phyloP scores from a whole-genome alignment of 768 basidiomycete genomes.

The Pleurotus salmoneostramineus region DNA sequence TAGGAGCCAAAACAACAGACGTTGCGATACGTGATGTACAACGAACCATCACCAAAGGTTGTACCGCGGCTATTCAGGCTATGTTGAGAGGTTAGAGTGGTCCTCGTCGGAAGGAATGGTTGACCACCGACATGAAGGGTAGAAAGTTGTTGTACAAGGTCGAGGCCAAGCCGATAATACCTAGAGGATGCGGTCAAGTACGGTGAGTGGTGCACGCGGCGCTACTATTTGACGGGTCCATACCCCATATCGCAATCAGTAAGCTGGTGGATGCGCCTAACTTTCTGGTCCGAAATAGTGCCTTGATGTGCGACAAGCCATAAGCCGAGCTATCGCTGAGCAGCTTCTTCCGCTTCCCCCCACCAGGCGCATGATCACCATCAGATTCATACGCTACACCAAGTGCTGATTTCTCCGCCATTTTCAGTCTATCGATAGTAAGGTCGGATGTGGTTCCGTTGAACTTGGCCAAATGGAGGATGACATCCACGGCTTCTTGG shows the following conservation, averaged over 20 bases:
- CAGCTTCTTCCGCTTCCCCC: slow-evolving; percentile 14
- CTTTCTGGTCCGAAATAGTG: slow-evolving; percentile 60
- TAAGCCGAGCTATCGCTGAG: slow-evolving; percentile 34
- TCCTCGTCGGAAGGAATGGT: background rate
- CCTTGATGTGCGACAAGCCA: slow-evolving; percentile 40
- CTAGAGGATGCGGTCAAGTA: no score
- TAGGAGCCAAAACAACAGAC: slow-evolving; percentile 26
- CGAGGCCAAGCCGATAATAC: slow-evolving; percentile 73
- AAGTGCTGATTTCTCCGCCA: slow-evolving; percentile 14
- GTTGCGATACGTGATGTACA: slow-evolving; percentile 73
- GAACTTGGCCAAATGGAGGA: slow-evolving; percentile 58
- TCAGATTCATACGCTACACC: background rate
- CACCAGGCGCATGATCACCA: slow-evolving; percentile 1
- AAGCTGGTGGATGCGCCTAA: slow-evolving; percentile 64
- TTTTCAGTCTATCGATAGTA: slow-evolving; percentile 44
- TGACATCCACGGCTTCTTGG: slow-evolving; percentile 55
- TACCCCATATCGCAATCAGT: slow-evolving; percentile 51
- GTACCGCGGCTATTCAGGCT: slow-evolving; percentile 67
- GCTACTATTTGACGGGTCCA: slow-evolving; percentile 9
- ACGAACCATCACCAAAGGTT: slow-evolving; percentile 63
- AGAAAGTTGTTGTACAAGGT: slow-evolving; percentile 57
- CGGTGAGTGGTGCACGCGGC: no score
- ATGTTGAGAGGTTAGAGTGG: background rate
- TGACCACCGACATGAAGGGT: background rate
- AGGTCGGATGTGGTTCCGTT: slow-evolving; percentile 50